Conservation (phyloP, 1,284 basidiomycete genomes). For the Leccinum pachyderme region DNA sequence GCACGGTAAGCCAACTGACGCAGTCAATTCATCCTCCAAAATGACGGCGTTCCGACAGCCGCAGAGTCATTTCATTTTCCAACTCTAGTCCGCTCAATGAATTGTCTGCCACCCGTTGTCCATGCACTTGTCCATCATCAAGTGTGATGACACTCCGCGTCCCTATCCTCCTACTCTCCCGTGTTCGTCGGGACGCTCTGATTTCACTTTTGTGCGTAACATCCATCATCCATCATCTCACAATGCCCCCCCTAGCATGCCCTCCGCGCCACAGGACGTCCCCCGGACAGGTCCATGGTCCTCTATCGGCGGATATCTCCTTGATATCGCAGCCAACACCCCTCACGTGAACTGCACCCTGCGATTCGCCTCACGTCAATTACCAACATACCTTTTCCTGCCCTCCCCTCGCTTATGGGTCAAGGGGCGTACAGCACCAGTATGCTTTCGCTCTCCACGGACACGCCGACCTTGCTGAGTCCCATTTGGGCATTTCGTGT, state of each 20-base stretch:
- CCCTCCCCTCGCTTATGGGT: constrained; percentile 33
- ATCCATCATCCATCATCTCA: not conserved
- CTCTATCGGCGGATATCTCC: constrained; percentile 32
- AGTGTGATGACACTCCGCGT: constrained; percentile 11
- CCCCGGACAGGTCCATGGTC: constrained; percentile 19
- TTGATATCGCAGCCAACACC: constrained; percentile 19
- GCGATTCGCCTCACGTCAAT: constrained; percentile 32
- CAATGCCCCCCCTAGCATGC: not conserved
- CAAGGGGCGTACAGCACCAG: constrained; percentile 23
- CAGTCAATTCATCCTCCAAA: constrained; percentile 20
- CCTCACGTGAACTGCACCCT: constrained; percentile 23
- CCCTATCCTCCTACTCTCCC: constrained; percentile 4
- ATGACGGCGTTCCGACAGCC: constrained; percentile 25
- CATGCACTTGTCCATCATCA: constrained; percentile 19
- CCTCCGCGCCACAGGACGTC: constrained; percentile 2
- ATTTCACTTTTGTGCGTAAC: constrained; percentile 2
- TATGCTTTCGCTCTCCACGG: constrained; percentile 28
- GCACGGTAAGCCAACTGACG: constrained; percentile 8
- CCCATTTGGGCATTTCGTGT: constrained; percentile 9
- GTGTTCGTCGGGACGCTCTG: constrained; percentile 23
- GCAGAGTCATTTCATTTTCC: constrained; percentile 31
- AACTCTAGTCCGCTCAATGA: constrained; percentile 26
- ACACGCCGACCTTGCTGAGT: constrained; percentile 22
- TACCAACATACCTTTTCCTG: constrained; percentile 31
- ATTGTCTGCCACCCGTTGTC: constrained; percentile 32